Percentiles rank a stretch among this genome's conserved stretches.
These are phyloP conservation scores for Backusella liffmaniae DNA, from an alignment of 192 early-diverging fungal species.

Conservation along the genomic window DNA sequence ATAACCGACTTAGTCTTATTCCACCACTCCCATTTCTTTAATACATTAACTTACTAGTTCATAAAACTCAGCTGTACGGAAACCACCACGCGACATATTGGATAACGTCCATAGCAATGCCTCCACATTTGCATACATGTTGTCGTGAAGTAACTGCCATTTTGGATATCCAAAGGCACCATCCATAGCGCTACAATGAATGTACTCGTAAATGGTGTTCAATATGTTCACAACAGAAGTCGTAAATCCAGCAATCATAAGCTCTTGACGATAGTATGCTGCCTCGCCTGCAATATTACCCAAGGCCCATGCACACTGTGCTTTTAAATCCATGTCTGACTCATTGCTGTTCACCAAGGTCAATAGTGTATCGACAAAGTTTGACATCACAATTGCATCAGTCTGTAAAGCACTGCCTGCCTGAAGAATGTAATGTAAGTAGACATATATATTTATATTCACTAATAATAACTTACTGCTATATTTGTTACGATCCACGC, in stretches of 20 bases:
- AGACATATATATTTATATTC: neutral
- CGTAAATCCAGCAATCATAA: slow-evolving; percentile 19
- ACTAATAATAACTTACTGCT: slow-evolving; percentile 24
- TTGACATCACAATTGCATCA: slow-evolving; percentile 15
- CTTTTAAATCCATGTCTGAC: slow-evolving; percentile 6
- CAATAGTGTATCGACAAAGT: slow-evolving; percentile 23
- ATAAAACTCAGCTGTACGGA: slow-evolving; percentile 27
- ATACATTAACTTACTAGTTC: neutral
- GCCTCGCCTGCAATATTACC: slow-evolving; percentile 41
- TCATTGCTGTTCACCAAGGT: slow-evolving; percentile 1
- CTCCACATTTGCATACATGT: slow-evolving; percentile 20
- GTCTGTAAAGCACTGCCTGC: slow-evolving; percentile 36
- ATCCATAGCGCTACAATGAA: neutral
- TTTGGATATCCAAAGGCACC: neutral
- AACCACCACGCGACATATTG: slow-evolving; percentile 42
- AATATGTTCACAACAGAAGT: slow-evolving; percentile 16
- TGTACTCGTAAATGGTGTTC: slow-evolving; percentile 3
- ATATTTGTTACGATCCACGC: slow-evolving; percentile 44
- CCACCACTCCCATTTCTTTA: neutral
- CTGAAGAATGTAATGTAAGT: slow-evolving; percentile 6
- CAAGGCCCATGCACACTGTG: slow-evolving; percentile 40
- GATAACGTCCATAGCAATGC: slow-evolving; percentile 33
- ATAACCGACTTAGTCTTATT: neutral
- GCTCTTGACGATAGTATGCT: slow-evolving; percentile 19
- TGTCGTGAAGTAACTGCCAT: neutral